Percentiles rank a stretch among this genome's conserved stretches.
These are phyloP conservation scores for Aspergillus asperescens DNA, from an alignment of 495 filamentous ascomycete genomes.

Conservation along the genomic window DNA sequence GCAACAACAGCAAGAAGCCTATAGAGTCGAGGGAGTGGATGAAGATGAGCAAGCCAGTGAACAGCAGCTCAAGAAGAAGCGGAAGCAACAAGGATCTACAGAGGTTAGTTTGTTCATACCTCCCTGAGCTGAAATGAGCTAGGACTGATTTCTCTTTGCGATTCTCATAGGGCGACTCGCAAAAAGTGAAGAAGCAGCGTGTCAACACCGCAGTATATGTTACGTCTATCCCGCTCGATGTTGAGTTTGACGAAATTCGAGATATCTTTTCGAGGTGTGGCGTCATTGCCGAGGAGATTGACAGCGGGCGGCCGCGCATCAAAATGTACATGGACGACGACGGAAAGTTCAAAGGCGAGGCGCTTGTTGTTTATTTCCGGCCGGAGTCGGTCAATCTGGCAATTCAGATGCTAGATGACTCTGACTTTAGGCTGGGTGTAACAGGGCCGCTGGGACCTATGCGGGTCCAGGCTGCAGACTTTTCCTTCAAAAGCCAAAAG, in stretches of 20 bases:
- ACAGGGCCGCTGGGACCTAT: conserved; percentile 56
- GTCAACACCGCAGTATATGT: conserved; percentile 91
- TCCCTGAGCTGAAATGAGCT: not conserved
- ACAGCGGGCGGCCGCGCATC: conserved; percentile 76
- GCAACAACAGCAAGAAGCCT: conserved; percentile 70
- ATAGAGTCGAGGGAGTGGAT: conserved; percentile 63
- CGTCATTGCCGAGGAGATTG: conserved; percentile 90
- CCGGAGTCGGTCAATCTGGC: conserved; percentile 85
- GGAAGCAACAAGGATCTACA: conserved; percentile 52
- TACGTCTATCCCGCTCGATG: conserved; percentile 75
- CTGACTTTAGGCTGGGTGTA: conserved; percentile 66
- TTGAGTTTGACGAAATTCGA: conserved; percentile 70
- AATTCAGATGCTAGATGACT: conserved; percentile 87
- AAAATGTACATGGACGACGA: conserved; percentile 84
- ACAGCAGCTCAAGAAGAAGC: conserved; percentile 66
- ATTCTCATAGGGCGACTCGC: conserved; percentile 28
- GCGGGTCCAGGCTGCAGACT: conserved; percentile 78
- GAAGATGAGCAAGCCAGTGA: conserved; percentile 51
- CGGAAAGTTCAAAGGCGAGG: conserved; percentile 88
- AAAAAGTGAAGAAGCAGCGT: conserved; percentile 58
- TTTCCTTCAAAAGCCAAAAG: conserved; percentile 75
- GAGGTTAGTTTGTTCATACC: conserved; percentile 45
- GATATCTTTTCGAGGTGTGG: conserved; percentile 82
- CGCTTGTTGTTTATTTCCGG: conserved; percentile 88
- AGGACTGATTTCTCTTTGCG: not conserved